Percentiles rank a stretch among this genome's conserved stretches.
Evolutionary conservation across 768 basidiomycete species (phyloP).

Genomic region (Tricholoma hemisulphureum): DNA sequence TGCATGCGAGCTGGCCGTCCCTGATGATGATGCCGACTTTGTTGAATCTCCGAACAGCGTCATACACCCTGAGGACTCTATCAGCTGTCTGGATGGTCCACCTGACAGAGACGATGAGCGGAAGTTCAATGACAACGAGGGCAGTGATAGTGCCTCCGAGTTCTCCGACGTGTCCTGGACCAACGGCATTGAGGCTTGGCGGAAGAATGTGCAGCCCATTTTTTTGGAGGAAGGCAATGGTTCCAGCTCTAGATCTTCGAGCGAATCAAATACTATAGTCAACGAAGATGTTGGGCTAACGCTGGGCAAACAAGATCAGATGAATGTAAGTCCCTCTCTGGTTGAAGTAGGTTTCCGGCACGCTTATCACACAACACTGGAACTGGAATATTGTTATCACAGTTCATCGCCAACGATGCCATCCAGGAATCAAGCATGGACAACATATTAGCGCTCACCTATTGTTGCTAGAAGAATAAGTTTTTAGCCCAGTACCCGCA

Average conservation of each 20-base stretch:
- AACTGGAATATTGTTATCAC: too few relatives aligned
- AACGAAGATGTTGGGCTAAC: background rate
- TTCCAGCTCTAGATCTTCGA: background rate
- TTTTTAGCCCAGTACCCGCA: background rate
- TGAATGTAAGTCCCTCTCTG: too few relatives aligned
- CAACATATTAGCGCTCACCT: background rate
- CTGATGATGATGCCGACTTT: background rate
- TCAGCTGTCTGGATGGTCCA: background rate
- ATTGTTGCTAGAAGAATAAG: background rate
- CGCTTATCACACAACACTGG: too few relatives aligned
- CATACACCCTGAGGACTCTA: background rate
- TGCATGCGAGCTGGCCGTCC: background rate
- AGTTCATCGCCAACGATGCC: background rate
- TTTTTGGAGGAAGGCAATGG: background rate
- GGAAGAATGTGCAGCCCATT: background rate
- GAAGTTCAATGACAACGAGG: background rate
- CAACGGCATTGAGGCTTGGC: background rate
- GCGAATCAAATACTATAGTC: background rate
- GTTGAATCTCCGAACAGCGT: background rate
- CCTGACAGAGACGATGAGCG: background rate
- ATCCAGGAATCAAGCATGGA: background rate
- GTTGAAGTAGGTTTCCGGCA: too few relatives aligned
- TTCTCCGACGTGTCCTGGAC: background rate
- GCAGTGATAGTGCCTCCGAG: background rate
- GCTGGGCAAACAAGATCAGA: constrained; percentile 9